These are phyloP conservation scores for Capillidium rhysosporum DNA, from an alignment of 371 early-diverging fungal genomes.

Conservation along the genomic window DNA sequence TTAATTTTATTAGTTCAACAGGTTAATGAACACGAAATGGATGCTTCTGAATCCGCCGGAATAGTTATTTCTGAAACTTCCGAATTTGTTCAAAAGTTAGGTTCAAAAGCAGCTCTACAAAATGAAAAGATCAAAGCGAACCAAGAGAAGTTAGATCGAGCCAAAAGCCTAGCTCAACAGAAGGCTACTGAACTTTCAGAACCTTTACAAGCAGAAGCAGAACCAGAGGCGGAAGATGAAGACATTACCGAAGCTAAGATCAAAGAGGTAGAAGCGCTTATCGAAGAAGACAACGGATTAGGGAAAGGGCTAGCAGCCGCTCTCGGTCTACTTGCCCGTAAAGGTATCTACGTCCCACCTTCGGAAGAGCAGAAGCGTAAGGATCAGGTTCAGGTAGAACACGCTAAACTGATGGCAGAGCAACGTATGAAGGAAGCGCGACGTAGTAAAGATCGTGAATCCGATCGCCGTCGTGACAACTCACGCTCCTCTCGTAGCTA, in stretches of 20 bases:
- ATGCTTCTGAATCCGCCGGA: constrained; percentile 15
- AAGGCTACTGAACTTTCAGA: constrained; percentile 20
- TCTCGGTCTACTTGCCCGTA: constrained; percentile 25
- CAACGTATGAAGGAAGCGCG: constrained; percentile 31
- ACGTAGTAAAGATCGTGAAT: constrained; percentile 22
- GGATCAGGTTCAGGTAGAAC: constrained; percentile 39
- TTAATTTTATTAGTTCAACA: neutral
- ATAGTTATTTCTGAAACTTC: constrained; percentile 21
- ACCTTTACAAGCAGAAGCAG: neutral
- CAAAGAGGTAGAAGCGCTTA: constrained; percentile 50
- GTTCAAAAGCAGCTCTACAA: constrained; percentile 18
- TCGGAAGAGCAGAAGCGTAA: constrained; percentile 35
- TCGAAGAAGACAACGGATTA: constrained; percentile 64
- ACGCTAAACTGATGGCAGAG: constrained; percentile 44
- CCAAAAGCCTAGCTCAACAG: constrained; percentile 12
- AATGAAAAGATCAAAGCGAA: constrained; percentile 8
- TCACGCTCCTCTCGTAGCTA: too few species aligned
- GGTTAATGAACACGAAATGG: constrained; percentile 15
- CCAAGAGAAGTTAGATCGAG: neutral
- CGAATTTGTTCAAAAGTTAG: constrained; percentile 47
- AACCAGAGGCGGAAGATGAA: neutral
- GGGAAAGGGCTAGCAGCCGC: constrained; percentile 71
- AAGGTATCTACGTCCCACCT: constrained; percentile 33
- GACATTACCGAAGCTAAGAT: constrained; percentile 9
- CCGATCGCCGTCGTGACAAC: constrained; percentile 13